Conservation (phyloP, 148 eudicot genomes). For the Vaccinium darrowii region DNA sequence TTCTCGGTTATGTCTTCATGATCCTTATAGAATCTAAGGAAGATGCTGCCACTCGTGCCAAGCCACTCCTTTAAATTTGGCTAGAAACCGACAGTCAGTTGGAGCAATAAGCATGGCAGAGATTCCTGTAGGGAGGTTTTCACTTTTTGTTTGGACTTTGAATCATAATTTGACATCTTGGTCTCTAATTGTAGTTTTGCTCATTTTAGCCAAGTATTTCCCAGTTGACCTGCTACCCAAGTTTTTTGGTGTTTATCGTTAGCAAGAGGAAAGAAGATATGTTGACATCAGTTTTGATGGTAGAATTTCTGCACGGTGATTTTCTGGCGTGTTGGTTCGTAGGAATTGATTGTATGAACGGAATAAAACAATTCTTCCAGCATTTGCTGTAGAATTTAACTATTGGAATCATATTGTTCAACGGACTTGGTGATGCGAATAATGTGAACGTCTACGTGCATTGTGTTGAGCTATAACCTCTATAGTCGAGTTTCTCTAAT, state of each 20-base stretch:
- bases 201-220: not conserved
- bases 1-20: conserved; percentile 80
- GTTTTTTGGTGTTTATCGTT: not conserved
- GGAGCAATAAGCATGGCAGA: not conserved
- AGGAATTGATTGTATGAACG: not conserved
- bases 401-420: not conserved
- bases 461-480: not conserved
- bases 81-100: not conserved
- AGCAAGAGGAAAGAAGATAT: not conserved
- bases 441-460: not conserved
- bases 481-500: not conserved
- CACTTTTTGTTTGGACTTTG: not conserved
- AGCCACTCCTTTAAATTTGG: conserved; percentile 46
- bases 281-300: not conserved
- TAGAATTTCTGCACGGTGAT: conserved; percentile 2
- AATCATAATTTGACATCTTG: conserved; percentile 8
- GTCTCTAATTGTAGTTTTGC: not conserved
- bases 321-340: not conserved
- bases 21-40: conserved; percentile 74
- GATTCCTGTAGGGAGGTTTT: not conserved
- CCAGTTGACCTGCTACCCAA: not conserved
- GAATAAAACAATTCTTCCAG: not conserved
- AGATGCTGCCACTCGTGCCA: conserved; percentile 83
- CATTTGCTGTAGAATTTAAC: not conserved
- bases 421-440: not conserved